Conservation (phyloP, 2,329 filamentous ascomycete species). For the Arthroderma sp. region DNA sequence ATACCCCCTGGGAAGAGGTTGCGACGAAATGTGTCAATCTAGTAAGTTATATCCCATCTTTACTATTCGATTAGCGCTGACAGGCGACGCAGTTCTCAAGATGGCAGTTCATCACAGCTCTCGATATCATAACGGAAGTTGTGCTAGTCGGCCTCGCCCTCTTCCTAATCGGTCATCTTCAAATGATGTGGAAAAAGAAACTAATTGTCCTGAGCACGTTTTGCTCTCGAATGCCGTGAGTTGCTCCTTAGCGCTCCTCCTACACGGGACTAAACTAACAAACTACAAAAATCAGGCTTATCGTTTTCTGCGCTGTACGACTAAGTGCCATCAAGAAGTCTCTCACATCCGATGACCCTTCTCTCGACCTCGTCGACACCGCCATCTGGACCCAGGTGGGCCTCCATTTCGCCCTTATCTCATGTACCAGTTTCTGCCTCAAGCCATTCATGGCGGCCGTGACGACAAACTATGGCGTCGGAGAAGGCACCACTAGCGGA, state of each 20-base stretch:
- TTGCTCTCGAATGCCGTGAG: conserved; percentile 26
- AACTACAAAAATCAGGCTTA: conserved; percentile 16
- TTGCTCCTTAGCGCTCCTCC: not conserved
- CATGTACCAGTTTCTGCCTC: conserved; percentile 26
- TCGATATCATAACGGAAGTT: conserved; percentile 25
- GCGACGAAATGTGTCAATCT: conserved; percentile 11
- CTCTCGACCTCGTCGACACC: conserved; percentile 21
- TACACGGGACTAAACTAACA: not conserved
- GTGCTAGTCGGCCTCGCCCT: conserved; percentile 20
- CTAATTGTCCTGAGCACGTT: conserved; percentile 22
- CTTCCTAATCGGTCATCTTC: conserved; percentile 19
- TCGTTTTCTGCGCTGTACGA: conserved; percentile 25
- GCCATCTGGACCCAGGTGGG: conserved; percentile 26
- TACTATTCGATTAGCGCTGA: not conserved
- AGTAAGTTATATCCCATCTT: not conserved
- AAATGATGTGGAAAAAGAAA: conserved; percentile 22
- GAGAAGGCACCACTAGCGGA: conserved; percentile 18
- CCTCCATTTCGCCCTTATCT: conserved; percentile 23
- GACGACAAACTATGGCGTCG: conserved; percentile 24
- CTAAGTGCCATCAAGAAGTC: conserved; percentile 19
- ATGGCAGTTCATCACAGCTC: conserved; percentile 24
- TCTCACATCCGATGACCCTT: conserved; percentile 21
- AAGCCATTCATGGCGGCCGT: conserved; percentile 26
- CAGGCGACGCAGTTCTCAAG: conserved; percentile 14
- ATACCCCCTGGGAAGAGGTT: conserved; percentile 12